Conservation (phyloP, 352 stramenopile species). For the Aphanomyces euteiches region DNA sequence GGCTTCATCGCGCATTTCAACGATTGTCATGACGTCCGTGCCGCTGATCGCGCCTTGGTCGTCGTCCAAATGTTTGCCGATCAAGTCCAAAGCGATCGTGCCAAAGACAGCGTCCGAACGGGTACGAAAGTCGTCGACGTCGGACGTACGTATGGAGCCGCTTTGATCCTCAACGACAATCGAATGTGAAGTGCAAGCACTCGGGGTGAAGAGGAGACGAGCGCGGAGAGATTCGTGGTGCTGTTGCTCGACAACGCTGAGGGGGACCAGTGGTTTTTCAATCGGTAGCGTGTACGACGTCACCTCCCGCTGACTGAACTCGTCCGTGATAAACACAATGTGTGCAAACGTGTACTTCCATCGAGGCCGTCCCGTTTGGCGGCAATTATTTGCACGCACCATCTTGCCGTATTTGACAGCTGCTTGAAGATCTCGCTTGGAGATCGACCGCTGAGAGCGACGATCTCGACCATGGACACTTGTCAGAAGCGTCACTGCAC, state of each 20-base stretch:
- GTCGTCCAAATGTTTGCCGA: constrained; percentile 31
- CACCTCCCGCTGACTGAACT: constrained; percentile 14
- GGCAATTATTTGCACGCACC: background rate
- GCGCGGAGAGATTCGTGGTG: background rate
- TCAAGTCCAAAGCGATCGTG: constrained; percentile 32
- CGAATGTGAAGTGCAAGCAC: constrained; percentile 32
- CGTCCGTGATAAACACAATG: constrained; percentile 32
- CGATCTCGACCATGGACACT: background rate
- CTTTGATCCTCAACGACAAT: constrained; percentile 33
- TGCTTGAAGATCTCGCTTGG: constrained; percentile 3
- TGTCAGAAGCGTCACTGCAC: background rate
- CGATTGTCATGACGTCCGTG: constrained; percentile 30
- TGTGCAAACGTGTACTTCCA: constrained; percentile 35
- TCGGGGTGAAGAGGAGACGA: background rate
- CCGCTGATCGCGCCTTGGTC: constrained; percentile 18
- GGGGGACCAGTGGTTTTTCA: background rate
- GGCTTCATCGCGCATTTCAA: constrained; percentile 23
- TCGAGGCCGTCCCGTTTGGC: constrained; percentile 12
- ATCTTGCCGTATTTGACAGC: constrained; percentile 1
- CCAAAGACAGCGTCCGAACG: constrained; percentile 34
- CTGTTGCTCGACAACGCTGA: background rate
- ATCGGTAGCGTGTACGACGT: constrained; percentile 30
- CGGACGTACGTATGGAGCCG: constrained; percentile 34
- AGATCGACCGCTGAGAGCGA: background rate
- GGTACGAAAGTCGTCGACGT: constrained; percentile 31